A percentile compares a stretch with the other conserved stretches of the same genome.
phyloP scores from a whole-genome alignment of 352 stramenopile genomes.

The Pythium utonaiense region DNA sequence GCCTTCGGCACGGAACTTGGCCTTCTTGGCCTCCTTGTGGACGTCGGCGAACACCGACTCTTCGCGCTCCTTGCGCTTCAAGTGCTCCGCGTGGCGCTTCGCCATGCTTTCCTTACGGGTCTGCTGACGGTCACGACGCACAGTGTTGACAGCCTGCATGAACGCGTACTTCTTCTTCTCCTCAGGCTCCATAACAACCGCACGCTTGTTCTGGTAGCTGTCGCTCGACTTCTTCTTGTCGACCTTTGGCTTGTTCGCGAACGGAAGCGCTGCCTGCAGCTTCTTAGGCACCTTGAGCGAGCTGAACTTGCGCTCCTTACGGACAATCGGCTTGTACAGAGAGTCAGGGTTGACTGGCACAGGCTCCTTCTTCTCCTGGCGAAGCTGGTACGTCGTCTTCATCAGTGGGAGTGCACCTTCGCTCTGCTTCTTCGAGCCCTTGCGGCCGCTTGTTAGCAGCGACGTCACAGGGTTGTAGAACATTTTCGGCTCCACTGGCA shows the following conservation, averaged over 20 bases:
- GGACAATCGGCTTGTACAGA: constrained; percentile 98
- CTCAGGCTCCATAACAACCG: constrained; percentile 94
- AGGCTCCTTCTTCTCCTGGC: constrained; percentile 91
- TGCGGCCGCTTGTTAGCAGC: constrained; percentile 50
- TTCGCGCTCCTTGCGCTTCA: constrained; percentile 92
- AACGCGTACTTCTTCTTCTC: constrained; percentile 98
- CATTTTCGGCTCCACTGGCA: constrained; percentile 96
- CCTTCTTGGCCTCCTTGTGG: constrained; percentile 83
- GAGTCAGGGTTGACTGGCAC: constrained; percentile 97
- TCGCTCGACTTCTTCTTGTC: constrained; percentile 86
- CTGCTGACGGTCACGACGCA: constrained; percentile 95
- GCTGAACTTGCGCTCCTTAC: constrained; percentile 91
- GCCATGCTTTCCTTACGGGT: constrained; percentile 93
- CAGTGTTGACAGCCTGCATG: constrained; percentile 96
- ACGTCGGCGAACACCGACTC: constrained; percentile 87
- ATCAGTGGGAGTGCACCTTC: constrained; percentile 66
- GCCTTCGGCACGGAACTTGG: constrained; percentile 78
- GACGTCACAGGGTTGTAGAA: constrained; percentile 99
- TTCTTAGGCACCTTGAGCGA: constrained; percentile 95
- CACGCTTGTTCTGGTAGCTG: constrained; percentile 86
- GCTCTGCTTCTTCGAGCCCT: constrained; percentile 37
- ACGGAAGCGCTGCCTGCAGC: constrained; percentile 96
- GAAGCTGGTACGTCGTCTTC: constrained; percentile 95
- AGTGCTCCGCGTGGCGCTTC: constrained; percentile 76
- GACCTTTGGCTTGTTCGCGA: constrained; percentile 96